phyloP scores from a whole-genome alignment of 2,329 filamentous ascomycete genomes.

The Cladophialophora bantiana region DNA sequence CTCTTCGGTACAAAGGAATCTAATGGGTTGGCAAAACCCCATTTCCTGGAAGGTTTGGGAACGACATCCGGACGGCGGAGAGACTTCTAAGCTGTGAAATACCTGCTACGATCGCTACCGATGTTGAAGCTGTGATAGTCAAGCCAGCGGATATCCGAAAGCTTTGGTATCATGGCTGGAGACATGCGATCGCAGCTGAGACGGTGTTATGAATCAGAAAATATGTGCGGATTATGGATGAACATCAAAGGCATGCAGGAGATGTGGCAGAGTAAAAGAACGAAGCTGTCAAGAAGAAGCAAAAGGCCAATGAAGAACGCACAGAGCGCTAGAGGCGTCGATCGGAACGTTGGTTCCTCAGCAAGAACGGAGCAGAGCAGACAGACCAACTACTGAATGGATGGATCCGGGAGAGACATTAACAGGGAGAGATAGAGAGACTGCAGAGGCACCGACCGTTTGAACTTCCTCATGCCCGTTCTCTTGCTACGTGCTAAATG shows the following conservation, averaged over 20 bases:
- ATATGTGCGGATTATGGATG: too few species aligned
- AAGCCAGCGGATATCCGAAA: neutral
- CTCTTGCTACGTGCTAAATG: too few species aligned
- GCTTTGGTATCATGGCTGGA: neutral
- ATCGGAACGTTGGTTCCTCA: neutral
- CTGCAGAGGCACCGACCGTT: too few species aligned
- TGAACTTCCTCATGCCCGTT: too few species aligned
- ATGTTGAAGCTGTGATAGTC: neutral
- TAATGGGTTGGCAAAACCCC: constrained; percentile 4
- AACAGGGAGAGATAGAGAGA: too few species aligned
- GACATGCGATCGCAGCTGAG: neutral
- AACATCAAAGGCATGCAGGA: too few species aligned
- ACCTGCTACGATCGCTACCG: constrained; percentile 4
- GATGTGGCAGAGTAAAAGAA: neutral
- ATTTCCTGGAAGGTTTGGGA: constrained; percentile 13
- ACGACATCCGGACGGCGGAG: neutral
- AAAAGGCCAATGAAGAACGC: constrained; percentile 4
- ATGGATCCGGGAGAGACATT: too few species aligned
- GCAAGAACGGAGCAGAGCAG: neutral
- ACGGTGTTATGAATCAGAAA: neutral
- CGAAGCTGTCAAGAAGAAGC: neutral
- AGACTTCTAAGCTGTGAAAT: constrained; percentile 13
- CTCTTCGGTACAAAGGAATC: neutral
- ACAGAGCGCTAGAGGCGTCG: neutral
- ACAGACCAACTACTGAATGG: too few species aligned